A percentile compares a stretch with the other conserved stretches of the same genome.
Conservation (phyloP, 2,329 filamentous ascomycete species). For the Colletotrichum shisoi region DNA sequence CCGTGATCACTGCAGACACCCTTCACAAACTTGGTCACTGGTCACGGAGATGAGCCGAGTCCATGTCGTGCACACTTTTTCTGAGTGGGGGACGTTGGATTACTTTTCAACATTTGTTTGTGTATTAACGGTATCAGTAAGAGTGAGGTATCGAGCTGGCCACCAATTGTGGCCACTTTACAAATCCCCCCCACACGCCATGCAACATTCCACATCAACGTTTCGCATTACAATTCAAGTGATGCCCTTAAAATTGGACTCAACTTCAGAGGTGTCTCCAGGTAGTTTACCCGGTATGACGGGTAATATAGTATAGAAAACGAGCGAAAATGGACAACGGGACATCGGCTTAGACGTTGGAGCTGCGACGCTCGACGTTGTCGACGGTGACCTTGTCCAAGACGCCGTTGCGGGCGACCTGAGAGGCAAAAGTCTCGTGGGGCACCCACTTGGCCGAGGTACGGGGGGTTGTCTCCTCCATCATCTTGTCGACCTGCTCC, state of each 20-base stretch:
- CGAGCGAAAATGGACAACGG: slow-evolving; percentile 43
- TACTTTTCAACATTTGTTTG: slow-evolving; percentile 11
- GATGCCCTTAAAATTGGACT: slow-evolving; percentile 13
- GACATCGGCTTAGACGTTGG: slow-evolving; percentile 46
- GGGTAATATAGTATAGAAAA: slow-evolving; percentile 24
- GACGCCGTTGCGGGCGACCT: slow-evolving; percentile 52
- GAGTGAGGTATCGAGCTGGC: slow-evolving; percentile 10
- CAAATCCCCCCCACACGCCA: slow-evolving; percentile 29
- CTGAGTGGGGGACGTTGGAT: too few species aligned
- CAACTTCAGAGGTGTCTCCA: slow-evolving; percentile 20
- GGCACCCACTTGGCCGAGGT: slow-evolving; percentile 80
- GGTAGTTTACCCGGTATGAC: slow-evolving; percentile 9
- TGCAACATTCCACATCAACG: slow-evolving; percentile 35
- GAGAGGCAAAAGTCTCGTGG: slow-evolving; percentile 70
- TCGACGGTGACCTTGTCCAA: slow-evolving; percentile 45
- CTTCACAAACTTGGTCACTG: not conserved
- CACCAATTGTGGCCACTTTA: slow-evolving; percentile 24
- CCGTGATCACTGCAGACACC: not conserved
- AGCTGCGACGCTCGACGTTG: slow-evolving; percentile 46
- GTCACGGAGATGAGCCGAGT: slow-evolving; percentile 28
- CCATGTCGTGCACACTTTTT: not conserved
- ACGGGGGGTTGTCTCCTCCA: slow-evolving; percentile 82
- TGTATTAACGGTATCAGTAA: slow-evolving; percentile 19
- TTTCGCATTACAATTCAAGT: slow-evolving; percentile 34
- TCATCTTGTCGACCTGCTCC: slow-evolving; percentile 85